Evolutionary conservation across 2,329 filamentous ascomycete genomes (phyloP).

Genomic region (Ophiostoma piceae): DNA sequence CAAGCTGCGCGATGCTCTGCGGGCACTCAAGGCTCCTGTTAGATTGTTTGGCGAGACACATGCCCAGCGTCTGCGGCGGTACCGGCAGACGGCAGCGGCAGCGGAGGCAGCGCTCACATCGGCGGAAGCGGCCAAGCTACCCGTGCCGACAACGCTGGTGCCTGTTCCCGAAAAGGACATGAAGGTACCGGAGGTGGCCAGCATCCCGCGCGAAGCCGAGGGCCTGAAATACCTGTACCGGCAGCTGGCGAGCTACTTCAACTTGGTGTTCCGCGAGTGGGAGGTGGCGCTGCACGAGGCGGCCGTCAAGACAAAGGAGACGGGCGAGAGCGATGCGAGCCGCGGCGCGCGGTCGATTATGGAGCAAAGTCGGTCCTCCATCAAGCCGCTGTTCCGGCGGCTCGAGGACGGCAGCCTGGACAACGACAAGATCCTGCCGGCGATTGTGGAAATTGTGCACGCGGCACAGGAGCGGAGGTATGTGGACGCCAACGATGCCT

Average conservation of each 20-base stretch:
- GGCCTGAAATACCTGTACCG: constrained; percentile 70
- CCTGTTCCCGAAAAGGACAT: constrained; percentile 81
- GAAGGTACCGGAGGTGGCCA: constrained; percentile 64
- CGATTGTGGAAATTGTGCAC: constrained; percentile 85
- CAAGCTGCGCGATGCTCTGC: constrained; percentile 62
- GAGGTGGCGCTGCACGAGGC: constrained; percentile 60
- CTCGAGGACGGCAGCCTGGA: constrained; percentile 78
- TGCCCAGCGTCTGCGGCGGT: constrained; percentile 62
- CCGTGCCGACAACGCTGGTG: constrained; percentile 79
- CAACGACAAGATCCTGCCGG: constrained; percentile 71
- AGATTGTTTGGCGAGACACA: constrained; percentile 78
- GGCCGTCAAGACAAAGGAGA: constrained; percentile 36
- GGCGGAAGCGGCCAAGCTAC: constrained; percentile 43
- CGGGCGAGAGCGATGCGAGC: constrained; percentile 67
- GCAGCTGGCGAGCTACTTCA: constrained; percentile 92
- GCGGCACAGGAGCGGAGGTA: constrained; percentile 87
- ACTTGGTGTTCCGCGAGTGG: constrained; percentile 90
- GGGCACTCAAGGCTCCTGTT: constrained; percentile 66
- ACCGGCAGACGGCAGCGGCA: constrained; percentile 58
- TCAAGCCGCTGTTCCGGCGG: constrained; percentile 83
- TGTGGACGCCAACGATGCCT: constrained; percentile 94
- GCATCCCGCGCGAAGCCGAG: constrained; percentile 50
- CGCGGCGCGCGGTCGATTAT: constrained; percentile 79
- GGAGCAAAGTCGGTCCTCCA: constrained; percentile 79
- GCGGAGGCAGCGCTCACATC: constrained; percentile 42